These are phyloP conservation scores for Colletotrichum lini DNA, from an alignment of 2,329 filamentous ascomycete genomes.

Conservation along the genomic window DNA sequence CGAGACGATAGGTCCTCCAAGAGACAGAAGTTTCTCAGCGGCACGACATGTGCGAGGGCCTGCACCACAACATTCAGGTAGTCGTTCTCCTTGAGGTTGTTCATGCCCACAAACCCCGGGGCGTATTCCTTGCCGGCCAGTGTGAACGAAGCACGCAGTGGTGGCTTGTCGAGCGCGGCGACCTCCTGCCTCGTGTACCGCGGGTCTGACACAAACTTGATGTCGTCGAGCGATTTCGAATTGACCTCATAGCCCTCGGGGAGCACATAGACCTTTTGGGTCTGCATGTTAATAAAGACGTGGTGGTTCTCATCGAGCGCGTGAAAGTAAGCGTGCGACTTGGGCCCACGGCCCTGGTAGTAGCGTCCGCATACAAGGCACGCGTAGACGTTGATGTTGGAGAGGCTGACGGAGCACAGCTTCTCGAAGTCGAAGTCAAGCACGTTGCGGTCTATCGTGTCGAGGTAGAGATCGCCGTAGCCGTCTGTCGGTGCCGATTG, in stretches of 20 bases:
- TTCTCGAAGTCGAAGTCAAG: slow-evolving; percentile 99
- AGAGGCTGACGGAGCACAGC: slow-evolving; percentile 94
- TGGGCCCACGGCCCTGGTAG: slow-evolving; percentile 92
- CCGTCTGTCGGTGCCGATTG: slow-evolving; percentile 87
- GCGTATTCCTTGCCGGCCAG: slow-evolving; percentile 87
- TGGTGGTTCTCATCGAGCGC: slow-evolving; percentile 95
- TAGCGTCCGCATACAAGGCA: slow-evolving; percentile 98
- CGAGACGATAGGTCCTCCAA: slow-evolving; percentile 83
- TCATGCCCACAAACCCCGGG: slow-evolving; percentile 97
- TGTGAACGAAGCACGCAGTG: slow-evolving; percentile 75
- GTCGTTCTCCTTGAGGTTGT: slow-evolving; percentile 99
- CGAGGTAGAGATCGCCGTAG: slow-evolving; percentile 96
- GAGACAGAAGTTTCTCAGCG: slow-evolving; percentile 92
- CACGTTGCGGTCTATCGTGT: slow-evolving; percentile 93
- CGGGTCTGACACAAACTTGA: slow-evolving; percentile 97
- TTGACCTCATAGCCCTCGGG: slow-evolving; percentile 98
- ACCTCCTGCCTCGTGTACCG: slow-evolving; percentile 87
- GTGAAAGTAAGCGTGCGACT: slow-evolving; percentile 98
- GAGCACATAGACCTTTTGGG: slow-evolving; percentile 90
- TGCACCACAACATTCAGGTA: slow-evolving; percentile 97
- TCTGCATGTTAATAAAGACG: slow-evolving; percentile 98
- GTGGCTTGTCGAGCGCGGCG: slow-evolving; percentile 79
- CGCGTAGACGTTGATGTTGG: slow-evolving; percentile 98
- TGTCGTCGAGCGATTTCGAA: slow-evolving; percentile 95
- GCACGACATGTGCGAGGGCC: slow-evolving; percentile 88